A percentile compares a stretch with the other conserved stretches of the same genome.
phyloP scores from a whole-genome alignment of 1,284 basidiomycete species.

The Ustilago lituana region DNA sequence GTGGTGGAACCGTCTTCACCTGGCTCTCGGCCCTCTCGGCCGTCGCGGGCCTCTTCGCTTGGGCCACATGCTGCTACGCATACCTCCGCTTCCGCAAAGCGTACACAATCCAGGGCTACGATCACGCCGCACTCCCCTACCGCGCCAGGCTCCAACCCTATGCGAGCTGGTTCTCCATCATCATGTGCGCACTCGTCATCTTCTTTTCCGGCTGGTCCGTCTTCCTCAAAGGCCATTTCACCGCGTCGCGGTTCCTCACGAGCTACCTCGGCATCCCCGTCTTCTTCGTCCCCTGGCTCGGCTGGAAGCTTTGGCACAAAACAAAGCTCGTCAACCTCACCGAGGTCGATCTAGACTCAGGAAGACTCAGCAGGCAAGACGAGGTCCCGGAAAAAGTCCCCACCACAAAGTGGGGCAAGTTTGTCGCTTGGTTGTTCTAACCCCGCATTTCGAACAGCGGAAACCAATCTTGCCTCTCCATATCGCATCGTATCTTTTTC shows the following conservation, averaged over 20 bases:
- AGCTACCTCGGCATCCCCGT: conserved; percentile 79
- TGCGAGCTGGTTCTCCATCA: conserved; percentile 50
- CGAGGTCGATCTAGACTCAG: conserved; percentile 72
- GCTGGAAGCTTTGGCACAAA: conserved; percentile 72
- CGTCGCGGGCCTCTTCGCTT: conserved; percentile 78
- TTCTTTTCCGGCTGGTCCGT: conserved; percentile 68
- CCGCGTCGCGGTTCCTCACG: conserved; percentile 76
- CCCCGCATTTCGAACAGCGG: too few species aligned
- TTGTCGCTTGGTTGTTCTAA: conserved; percentile 47
- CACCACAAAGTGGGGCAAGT: conserved; percentile 27
- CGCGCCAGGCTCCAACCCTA: conserved; percentile 68
- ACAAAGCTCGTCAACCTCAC: conserved; percentile 65
- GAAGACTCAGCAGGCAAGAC: conserved; percentile 59
- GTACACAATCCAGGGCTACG: conserved; percentile 73
- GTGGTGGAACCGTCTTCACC: conserved; percentile 73
- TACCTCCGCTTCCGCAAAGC: conserved; percentile 80
- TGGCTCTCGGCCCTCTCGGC: conserved; percentile 73
- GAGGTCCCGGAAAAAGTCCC: conserved; percentile 22
- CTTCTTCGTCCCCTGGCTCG: conserved; percentile 81
- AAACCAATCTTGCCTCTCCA: too few species aligned
- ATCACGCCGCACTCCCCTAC: conserved; percentile 71
- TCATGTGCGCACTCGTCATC: conserved; percentile 51
- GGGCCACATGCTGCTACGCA: conserved; percentile 81
- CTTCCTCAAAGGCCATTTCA: conserved; percentile 61
- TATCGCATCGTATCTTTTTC: too few species aligned